phyloP scores from a whole-genome alignment of 257 asterid genomes.

The Handroanthus guayacan region DNA sequence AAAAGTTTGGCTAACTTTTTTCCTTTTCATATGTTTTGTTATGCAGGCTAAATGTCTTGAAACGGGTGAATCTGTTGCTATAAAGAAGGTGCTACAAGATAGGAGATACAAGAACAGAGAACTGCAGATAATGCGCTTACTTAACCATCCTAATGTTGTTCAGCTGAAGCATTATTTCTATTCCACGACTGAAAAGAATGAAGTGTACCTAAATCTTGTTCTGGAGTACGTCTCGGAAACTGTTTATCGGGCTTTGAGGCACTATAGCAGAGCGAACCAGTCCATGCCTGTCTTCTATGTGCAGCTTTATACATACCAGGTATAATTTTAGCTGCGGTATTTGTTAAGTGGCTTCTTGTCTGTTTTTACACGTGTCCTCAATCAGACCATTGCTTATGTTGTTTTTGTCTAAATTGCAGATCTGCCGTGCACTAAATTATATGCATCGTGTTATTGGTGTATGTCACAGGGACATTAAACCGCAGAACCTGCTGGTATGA shows the following conservation, averaged over 20 bases:
- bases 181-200: conserved; percentile 65
- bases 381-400: background rate
- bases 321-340: conserved; percentile 8
- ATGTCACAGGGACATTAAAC: conserved; percentile 77
- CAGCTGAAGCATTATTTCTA: conserved; percentile 62
- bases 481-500: conserved; percentile 72
- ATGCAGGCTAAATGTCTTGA: conserved; percentile 59
- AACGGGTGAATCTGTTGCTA: conserved; percentile 65
- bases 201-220: conserved; percentile 68
- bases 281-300: conserved; percentile 57
- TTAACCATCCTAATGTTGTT: conserved; percentile 59
- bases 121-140: conserved; percentile 57
- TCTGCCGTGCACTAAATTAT: conserved; percentile 67
- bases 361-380: background rate
- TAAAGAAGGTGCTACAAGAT: conserved; percentile 67
- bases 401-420: conserved; percentile 44
- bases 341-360: background rate
- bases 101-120: conserved; percentile 66
- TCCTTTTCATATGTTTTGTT: background rate
- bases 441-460: conserved; percentile 67
- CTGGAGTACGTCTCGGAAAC: conserved; percentile 61
- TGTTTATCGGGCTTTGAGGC: conserved; percentile 56
- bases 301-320: conserved; percentile 61
- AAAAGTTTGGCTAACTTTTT: background rate
- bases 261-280: conserved; percentile 53